Evolutionary conservation across 1,284 basidiomycete species (phyloP), one percentile per base, ranked within the genome.

Genomic region (Apiotrichum siamense): DNA sequence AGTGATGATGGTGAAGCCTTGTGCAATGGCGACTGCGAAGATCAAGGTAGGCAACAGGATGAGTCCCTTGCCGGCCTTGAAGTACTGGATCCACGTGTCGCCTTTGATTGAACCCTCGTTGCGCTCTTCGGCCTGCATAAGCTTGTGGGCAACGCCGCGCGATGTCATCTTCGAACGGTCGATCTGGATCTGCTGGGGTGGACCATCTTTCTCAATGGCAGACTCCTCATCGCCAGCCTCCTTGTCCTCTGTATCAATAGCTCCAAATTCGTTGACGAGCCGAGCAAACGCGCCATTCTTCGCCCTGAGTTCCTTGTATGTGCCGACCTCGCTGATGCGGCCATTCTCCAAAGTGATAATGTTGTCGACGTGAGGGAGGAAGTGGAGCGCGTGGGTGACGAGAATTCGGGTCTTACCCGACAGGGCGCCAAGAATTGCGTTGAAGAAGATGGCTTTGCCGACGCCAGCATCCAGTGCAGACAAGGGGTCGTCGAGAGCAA

Each of bases 401-500:
- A 93, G 81, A 31, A 93, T 77, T 31, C 88, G 82, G 11, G 90
- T 92, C 70, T 88, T 88, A 54, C 80, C 81, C 15, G 64, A 59
- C 6, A 80, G 69, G 9, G 76, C 79, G 59, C 83, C 81, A 54
- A 83, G 78, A 53, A 93, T 79, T 23, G 91, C 87, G 58, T 92
- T 84, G 63, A 86, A 82, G 76, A 94, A 91, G 24, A 94, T 45
- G 11, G 83, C 78, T 67, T 87, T 87, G 37, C 88, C 89, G 40
- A 94, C 89, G 62, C 92, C 88, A 4, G 89, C 88, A 66, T 88
- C 88, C 27, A 89, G 78, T 25, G 86, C 85, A 7, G 81, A 84
- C 7, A 86, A 76, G 9, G 87, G 86, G 63, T 91, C 88, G 62
- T 91, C 88, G 54, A 90, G 84, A 25, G 92, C 85, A 61, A 90